A percentile compares a stretch with the other conserved stretches of the same genome.
phyloP scores from a whole-genome alignment of 441 rosid species.

The Lepidium campestre region DNA sequence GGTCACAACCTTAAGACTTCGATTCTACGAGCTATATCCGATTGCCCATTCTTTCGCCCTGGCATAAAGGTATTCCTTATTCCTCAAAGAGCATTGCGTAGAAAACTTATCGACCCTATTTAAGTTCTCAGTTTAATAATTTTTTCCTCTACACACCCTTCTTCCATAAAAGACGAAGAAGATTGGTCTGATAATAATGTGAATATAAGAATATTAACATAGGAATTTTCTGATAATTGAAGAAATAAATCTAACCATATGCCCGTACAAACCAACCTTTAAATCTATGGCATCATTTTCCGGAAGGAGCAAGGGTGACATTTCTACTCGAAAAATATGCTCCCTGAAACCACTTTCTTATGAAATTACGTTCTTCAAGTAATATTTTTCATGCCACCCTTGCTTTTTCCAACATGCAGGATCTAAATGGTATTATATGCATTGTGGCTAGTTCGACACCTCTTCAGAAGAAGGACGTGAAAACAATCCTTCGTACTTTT shows the following conservation, averaged over 20 bases:
- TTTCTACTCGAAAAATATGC: neutral
- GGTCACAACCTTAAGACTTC: slow-evolving; percentile 63
- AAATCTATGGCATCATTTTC: neutral
- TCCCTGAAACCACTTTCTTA: neutral
- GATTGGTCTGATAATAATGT: neutral
- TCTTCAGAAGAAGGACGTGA: slow-evolving; percentile 38
- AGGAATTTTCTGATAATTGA: neutral
- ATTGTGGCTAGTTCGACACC: slow-evolving; percentile 53
- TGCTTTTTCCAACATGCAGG: slow-evolving; percentile 33
- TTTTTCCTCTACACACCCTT: neutral
- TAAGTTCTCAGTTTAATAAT: neutral
- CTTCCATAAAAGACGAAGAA: neutral
- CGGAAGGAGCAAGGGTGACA: neutral
- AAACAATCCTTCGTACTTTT: slow-evolving; percentile 50
- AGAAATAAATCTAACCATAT: neutral
- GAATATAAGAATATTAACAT: neutral
- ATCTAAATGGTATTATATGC: slow-evolving; percentile 62
- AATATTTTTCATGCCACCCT: neutral
- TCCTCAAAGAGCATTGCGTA: neutral
- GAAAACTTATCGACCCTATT: neutral
- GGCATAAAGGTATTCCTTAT: slow-evolving; percentile 55
- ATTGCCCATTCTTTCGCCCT: slow-evolving; percentile 80
- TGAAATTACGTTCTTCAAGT: neutral
- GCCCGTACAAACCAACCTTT: neutral
- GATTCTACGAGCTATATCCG: slow-evolving; percentile 58